Base-by-base conservation (phyloP, 2,329 filamentous ascomycete genomes). In the Akanthomyces dipterigenus region DNA sequence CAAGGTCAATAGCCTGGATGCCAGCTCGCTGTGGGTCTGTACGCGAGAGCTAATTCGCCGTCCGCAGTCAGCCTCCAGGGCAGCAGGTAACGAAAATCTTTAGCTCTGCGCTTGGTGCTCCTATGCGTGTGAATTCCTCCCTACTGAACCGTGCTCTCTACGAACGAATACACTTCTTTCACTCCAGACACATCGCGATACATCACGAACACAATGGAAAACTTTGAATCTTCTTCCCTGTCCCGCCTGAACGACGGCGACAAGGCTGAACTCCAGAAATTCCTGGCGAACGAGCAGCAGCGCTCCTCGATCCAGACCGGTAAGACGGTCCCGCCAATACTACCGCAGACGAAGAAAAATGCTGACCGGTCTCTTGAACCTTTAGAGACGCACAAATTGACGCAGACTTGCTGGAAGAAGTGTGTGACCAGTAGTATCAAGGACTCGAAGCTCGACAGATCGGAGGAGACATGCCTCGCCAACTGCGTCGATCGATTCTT, bases 401-500 rank as follows among this genome's bases (percentile, higher is more conserved):
- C 81, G 48, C 89, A 95, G 69, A 84, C 89, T 63, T 99, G 95
- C 84, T 99, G 93, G 87, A 91, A 88, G 72, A 98, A 97, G 79
- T 99, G 95, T 80, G 81, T 97, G 64, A 88, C 89, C 9, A 80
- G 86, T 59, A 82, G 81, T 62, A 88, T 97, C 73, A 87, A 87
- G 67, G 83, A 81, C 64, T 84, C 86, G 31, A 84, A 86, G 69
- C 80, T 99, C 67, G 91, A 96, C 67, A 84, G 82, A 70, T 79
- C 76, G 64, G 95, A 99, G 78, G 88, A 95, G 78, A 77, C 80
- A 9, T 99, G 95, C 75, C 83, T 96, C 73, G 81, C 87, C 73
- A 97, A 96, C 80, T 99, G 95, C 71, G 92, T 98, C 61, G 90
- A 96, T 70, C 83, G 95, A 61, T 98, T 96, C 77, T 82, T 98